Evolutionary conservation across 257 asterid genomes (phyloP).

Genomic region (Petunia secreta): DNA sequence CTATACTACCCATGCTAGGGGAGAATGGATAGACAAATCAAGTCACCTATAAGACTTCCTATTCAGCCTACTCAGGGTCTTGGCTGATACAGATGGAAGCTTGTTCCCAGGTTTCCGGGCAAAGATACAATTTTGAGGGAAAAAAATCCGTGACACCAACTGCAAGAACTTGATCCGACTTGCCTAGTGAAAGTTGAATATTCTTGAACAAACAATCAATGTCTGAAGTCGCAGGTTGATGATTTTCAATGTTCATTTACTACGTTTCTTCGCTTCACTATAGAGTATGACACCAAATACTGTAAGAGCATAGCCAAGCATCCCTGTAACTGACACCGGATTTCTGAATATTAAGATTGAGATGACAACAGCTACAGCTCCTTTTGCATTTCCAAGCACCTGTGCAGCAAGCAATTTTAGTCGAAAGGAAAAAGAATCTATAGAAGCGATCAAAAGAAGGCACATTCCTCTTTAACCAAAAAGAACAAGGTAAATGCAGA

Average conservation of each 20-base stretch:
- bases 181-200: constrained; percentile 37
- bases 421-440: neutral
- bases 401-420: constrained; percentile 21
- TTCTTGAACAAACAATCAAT: constrained; percentile 34
- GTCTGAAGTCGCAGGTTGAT: constrained; percentile 29
- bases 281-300: constrained; percentile 71
- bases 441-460: neutral
- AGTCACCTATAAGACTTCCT: constrained; percentile 44
- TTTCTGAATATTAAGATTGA: constrained; percentile 67
- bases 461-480: neutral
- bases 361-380: constrained; percentile 74
- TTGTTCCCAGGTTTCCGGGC: constrained; percentile 36
- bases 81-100: constrained; percentile 45
- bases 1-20: constrained; percentile 33
- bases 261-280: constrained; percentile 70
- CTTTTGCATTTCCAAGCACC: constrained; percentile 83
- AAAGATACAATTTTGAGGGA: constrained; percentile 39
- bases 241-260: constrained; percentile 21
- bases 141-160: constrained; percentile 35
- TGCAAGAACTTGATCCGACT: constrained; percentile 27
- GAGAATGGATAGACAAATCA: constrained; percentile 31
- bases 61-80: constrained; percentile 42
- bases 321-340: constrained; percentile 70
- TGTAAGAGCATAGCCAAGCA: constrained; percentile 65
- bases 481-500: neutral